phyloP scores from a whole-genome alignment of 805 yeast genomes.

The Candida pini region DNA sequence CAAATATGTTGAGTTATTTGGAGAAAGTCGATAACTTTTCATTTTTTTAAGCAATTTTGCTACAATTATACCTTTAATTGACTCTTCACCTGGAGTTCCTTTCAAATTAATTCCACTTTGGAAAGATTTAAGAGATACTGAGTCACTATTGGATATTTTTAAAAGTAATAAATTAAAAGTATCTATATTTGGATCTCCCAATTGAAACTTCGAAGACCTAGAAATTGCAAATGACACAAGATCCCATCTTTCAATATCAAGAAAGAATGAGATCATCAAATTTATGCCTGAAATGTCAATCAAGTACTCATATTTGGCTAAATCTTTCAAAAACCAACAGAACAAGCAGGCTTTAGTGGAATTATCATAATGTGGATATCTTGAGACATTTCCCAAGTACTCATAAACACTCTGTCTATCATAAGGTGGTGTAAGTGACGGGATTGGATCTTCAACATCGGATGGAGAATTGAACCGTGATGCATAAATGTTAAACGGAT shows the following conservation, averaged over 20 bases:
- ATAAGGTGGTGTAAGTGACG: too few species aligned
- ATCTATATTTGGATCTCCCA: background rate
- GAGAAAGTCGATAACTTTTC: constrained; percentile 2
- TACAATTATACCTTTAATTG: background rate
- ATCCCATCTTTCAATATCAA: background rate
- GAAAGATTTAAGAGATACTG: too few species aligned
- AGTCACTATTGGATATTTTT: background rate
- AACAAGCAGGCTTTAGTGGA: background rate
- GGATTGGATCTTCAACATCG: too few species aligned
- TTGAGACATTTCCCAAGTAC: too few species aligned
- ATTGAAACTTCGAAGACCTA: background rate
- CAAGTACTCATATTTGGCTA: background rate
- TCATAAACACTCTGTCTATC: too few species aligned
- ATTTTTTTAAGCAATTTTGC: constrained; percentile 1
- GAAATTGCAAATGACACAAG: background rate
- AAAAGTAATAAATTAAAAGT: background rate
- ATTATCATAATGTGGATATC: too few species aligned
- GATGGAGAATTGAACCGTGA: too few species aligned
- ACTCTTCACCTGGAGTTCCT: background rate
- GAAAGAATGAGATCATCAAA: background rate
- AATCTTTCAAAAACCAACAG: background rate
- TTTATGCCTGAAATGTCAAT: background rate
- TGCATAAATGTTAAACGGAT: too few species aligned
- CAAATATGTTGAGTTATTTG: constrained; percentile 5
- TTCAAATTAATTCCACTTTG: background rate